Conservation (phyloP, 495 filamentous ascomycete species). For the Oidiodendron maius region DNA sequence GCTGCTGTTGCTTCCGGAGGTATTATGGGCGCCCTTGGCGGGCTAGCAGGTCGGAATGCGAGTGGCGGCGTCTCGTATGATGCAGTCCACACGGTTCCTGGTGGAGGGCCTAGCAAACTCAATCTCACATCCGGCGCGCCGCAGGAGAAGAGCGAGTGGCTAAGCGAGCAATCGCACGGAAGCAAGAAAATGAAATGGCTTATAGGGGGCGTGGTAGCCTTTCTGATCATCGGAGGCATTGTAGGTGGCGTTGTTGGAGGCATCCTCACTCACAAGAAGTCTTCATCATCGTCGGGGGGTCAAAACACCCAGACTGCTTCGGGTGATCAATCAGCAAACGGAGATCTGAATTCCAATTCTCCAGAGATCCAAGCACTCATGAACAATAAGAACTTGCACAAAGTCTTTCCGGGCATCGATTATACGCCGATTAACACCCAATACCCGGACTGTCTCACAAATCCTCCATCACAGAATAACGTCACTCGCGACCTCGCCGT, state of each 20-base stretch:
- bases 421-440: slow-evolving; percentile 91
- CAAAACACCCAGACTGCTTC: slow-evolving; percentile 17
- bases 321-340: slow-evolving; percentile 46
- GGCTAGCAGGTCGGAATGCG: slow-evolving; percentile 26
- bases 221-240: slow-evolving; percentile 64
- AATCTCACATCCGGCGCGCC: slow-evolving; percentile 12
- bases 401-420: slow-evolving; percentile 94
- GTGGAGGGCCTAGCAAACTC: slow-evolving; percentile 9
- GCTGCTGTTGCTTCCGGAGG: slow-evolving; percentile 42
- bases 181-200: slow-evolving; percentile 70
- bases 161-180: slow-evolving; percentile 45
- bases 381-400: slow-evolving; percentile 75
- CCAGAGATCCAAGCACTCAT: slow-evolving; percentile 75
- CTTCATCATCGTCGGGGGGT: neutral
- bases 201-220: slow-evolving; percentile 49
- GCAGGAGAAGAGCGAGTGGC: slow-evolving; percentile 23
- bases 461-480: slow-evolving; percentile 86
- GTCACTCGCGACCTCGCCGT: slow-evolving; percentile 89
- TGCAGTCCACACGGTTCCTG: slow-evolving; percentile 9
- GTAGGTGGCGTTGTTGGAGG: slow-evolving; percentile 74
- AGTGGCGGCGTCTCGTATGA: slow-evolving; percentile 9
- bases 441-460: slow-evolving; percentile 76
- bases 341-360: slow-evolving; percentile 68
- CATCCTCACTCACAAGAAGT: slow-evolving; percentile 40
- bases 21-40: slow-evolving; percentile 43